Evolutionary conservation across 192 early-diverging fungal species (phyloP).

Genomic region (Coemansia aciculifera): DNA sequence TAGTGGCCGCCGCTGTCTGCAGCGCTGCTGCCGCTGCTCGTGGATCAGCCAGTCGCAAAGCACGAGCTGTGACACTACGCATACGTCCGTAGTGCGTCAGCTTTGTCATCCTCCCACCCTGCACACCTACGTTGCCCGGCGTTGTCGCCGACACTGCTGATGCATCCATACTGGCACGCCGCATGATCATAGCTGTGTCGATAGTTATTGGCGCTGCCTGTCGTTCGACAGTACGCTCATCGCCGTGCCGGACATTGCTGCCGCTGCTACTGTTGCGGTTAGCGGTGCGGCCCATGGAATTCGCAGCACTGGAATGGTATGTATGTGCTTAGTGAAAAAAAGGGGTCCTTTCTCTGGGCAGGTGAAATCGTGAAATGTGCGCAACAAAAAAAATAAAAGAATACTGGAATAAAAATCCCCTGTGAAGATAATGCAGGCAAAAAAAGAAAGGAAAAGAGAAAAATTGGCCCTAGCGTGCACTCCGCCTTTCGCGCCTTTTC

Average conservation of each 20-base stretch:
- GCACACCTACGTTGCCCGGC: constrained; percentile 10
- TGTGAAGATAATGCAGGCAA: no score
- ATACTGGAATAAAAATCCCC: not conserved
- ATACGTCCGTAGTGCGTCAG: constrained; percentile 53
- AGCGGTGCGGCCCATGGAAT: not conserved
- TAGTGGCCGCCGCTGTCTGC: constrained; percentile 17
- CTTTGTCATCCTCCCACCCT: constrained; percentile 52
- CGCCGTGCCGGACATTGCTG: not conserved
- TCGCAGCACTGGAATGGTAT: not conserved
- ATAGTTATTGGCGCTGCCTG: not conserved
- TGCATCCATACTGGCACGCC: constrained; percentile 2
- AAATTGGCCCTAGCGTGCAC: not conserved
- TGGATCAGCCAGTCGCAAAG: constrained; percentile 50
- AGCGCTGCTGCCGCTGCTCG: constrained; percentile 9
- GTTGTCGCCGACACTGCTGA: not conserved
- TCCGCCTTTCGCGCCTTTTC: not conserved
- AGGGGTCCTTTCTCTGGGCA: no score
- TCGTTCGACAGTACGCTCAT: not conserved
- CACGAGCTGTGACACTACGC: constrained; percentile 51
- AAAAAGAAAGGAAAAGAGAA: no score
- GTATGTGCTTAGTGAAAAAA: not conserved
- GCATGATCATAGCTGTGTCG: not conserved
- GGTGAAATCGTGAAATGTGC: not conserved
- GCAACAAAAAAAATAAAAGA: not conserved
- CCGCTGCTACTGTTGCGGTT: not conserved